Percentiles rank a stretch among this genome's conserved stretches.
phyloP scores from a whole-genome alignment of 2,329 filamentous ascomycete genomes.

The Colletotrichum gigasporum region DNA sequence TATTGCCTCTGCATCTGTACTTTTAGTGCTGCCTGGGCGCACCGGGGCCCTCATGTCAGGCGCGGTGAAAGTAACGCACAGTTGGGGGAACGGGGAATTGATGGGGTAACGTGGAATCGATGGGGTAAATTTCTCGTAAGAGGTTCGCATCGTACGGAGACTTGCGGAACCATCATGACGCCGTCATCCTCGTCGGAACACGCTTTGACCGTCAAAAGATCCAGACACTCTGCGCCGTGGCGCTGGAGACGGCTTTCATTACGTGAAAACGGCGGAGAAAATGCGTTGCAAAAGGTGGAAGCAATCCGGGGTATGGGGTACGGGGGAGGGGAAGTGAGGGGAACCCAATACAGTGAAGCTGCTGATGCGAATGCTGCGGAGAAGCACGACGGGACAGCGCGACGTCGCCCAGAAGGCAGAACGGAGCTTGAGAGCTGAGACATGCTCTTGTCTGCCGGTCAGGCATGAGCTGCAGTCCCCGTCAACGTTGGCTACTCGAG shows the following conservation, averaged over 20 bases:
- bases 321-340: neutral
- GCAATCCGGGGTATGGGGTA: conserved; percentile 18
- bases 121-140: conserved; percentile 26
- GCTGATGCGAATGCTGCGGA: neutral
- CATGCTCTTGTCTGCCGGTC: too few relatives aligned
- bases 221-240: neutral
- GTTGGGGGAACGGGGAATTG: conserved; percentile 12
- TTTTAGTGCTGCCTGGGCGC: too few relatives aligned
- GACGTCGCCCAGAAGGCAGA: neutral
- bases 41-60: neutral
- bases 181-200: neutral
- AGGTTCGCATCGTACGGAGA: conserved; percentile 5
- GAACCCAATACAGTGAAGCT: neutral
- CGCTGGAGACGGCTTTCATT: neutral
- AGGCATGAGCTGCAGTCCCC: neutral
- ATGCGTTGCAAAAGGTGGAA: neutral
- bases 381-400: neutral
- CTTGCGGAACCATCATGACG: conserved; percentile 10
- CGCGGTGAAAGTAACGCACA: conserved; percentile 9
- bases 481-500: neutral
- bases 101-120: conserved; percentile 4
- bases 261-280: neutral
- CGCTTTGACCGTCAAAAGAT: neutral
- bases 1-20: neutral
- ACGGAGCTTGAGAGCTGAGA: neutral